Base-by-base conservation (phyloP, 345 rosid genomes). In the Gossypium sturtianum region DNA sequence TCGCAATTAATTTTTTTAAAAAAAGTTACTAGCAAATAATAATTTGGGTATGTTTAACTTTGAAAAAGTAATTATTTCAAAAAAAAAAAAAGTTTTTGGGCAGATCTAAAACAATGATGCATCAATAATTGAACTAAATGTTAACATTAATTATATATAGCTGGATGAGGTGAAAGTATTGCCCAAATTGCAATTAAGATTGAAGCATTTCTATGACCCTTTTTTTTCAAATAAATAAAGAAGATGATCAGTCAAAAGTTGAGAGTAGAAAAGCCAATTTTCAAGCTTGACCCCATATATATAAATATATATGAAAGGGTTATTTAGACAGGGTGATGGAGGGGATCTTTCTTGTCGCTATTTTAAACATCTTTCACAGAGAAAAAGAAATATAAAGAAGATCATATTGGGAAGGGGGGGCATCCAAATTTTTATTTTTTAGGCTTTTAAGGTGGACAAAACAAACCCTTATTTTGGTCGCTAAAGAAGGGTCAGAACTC, bases 361-460 rank as follows among this genome's bases (percentile, higher is more conserved):
- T 81, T 34, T 66, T 68, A 20, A 49, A 62, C 80, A 72, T 56
- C 71, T 81, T 79, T 81, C 44, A 0, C 49, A 41, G 77, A 57
- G 22, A n/a, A 48, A 44, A 67, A 63, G 44, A 7, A 29, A 41
- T 29, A 5, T 38, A 58, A 70, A 70, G 78, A 47, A 53, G 66
- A 49, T 59, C 1, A 12, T 16, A 13, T 5, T 34, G 41, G 41
- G 41, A 5, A 34, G 22, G 22, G 17, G 17, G 29, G 29, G 22
- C 47, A 44, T 15, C 58, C 17, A 16, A 43, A 41, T 34, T 34
- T 0, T 19, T 20, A 57, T 15, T 66, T 82, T 74, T 62, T 77
- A 62, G 77, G 58, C 79, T 79, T 79, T 76, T 67, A 10, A 83
- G 80, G 68, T 76, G 71, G 34, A 74, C 34, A 68, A 68, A 57